Conservation (phyloP, 2,329 filamentous ascomycete genomes). For the Orbilia quercus region DNA sequence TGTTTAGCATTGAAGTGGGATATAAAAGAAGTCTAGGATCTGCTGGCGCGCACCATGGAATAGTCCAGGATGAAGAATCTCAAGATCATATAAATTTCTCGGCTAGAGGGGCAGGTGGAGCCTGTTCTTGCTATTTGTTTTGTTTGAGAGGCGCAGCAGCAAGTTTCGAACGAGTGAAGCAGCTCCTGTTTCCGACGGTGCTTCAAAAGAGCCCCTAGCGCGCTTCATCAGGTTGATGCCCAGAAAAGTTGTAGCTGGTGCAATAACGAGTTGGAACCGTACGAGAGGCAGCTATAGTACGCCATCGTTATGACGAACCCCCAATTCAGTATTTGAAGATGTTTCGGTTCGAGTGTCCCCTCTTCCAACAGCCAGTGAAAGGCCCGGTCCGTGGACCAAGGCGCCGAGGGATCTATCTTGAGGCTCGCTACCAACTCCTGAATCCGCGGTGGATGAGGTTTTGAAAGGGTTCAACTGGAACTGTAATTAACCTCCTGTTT, state of each 20-base stretch:
- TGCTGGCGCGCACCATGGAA: no score
- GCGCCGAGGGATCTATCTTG: slow-evolving; percentile 13
- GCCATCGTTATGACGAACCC: no score
- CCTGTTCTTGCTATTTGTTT: slow-evolving; percentile 44
- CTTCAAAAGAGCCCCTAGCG: slow-evolving; percentile 34
- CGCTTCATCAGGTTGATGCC: slow-evolving; percentile 3
- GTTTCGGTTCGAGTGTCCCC: slow-evolving; percentile 40
- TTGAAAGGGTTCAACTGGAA: no score
- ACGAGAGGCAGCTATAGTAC: slow-evolving; percentile 39
- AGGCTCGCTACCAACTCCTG: slow-evolving; percentile 38
- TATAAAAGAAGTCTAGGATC: no score
- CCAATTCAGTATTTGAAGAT: slow-evolving; percentile 9
- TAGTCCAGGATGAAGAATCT: no score
- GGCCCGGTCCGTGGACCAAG: slow-evolving; percentile 25
- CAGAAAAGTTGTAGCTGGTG: neutral
- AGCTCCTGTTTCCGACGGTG: slow-evolving; percentile 54
- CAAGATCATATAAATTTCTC: no score
- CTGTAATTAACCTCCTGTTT: slow-evolving; percentile 33
- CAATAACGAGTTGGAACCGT: slow-evolving; percentile 11
- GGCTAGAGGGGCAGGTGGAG: slow-evolving; percentile 23
- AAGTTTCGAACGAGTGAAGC: slow-evolving; percentile 52
- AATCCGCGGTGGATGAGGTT: slow-evolving; percentile 30
- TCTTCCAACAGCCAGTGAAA: slow-evolving; percentile 41
- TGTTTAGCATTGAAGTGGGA: no score
- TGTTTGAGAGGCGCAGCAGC: slow-evolving; percentile 44